Percentiles rank a stretch among this genome's conserved stretches.
Evolutionary conservation across 768 basidiomycete species (phyloP).

Genomic region (Boletus subcaerulescens): DNA sequence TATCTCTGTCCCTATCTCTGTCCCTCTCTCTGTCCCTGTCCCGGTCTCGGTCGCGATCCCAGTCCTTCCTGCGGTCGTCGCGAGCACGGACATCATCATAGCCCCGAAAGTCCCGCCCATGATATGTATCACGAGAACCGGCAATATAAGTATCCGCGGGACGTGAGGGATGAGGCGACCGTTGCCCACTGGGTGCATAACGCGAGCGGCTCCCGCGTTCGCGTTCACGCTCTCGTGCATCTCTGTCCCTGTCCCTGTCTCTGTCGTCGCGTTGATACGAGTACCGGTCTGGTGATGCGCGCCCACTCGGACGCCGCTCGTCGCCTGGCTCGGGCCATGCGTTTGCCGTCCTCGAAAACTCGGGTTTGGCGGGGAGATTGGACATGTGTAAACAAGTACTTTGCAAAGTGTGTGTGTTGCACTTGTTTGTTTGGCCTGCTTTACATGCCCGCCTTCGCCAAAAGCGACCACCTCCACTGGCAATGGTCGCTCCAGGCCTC

Average conservation of each 20-base stretch:
- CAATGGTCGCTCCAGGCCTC: conserved; percentile 47
- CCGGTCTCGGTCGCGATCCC: conserved; percentile 19
- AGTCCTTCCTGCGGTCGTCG: conserved; percentile 27
- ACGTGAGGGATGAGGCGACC: conserved; percentile 16
- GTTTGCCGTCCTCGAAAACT: conserved; percentile 21
- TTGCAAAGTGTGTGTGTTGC: neutral
- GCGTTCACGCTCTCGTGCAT: conserved; percentile 13
- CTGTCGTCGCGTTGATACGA: conserved; percentile 23
- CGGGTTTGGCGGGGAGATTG: conserved; percentile 32
- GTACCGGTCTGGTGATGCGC: conserved; percentile 25
- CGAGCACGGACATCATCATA: conserved; percentile 19
- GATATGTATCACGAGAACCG: conserved; percentile 17
- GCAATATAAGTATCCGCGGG: conserved; percentile 15
- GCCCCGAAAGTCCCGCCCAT: conserved; percentile 19
- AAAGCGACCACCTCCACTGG: neutral
- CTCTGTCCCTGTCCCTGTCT: conserved; percentile 23
- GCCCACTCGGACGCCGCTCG: conserved; percentile 21
- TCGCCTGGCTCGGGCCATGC: conserved; percentile 20
- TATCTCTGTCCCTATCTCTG: conserved; percentile 7
- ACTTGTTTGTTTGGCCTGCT: conserved; percentile 21
- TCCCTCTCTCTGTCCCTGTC: conserved; percentile 22
- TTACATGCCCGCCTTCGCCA: neutral
- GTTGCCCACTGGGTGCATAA: conserved; percentile 11
- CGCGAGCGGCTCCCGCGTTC: conserved; percentile 19
- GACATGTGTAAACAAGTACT: conserved; percentile 13